Base-by-base conservation (phyloP, 345 rosid species). In the Brassica carinata region DNA sequence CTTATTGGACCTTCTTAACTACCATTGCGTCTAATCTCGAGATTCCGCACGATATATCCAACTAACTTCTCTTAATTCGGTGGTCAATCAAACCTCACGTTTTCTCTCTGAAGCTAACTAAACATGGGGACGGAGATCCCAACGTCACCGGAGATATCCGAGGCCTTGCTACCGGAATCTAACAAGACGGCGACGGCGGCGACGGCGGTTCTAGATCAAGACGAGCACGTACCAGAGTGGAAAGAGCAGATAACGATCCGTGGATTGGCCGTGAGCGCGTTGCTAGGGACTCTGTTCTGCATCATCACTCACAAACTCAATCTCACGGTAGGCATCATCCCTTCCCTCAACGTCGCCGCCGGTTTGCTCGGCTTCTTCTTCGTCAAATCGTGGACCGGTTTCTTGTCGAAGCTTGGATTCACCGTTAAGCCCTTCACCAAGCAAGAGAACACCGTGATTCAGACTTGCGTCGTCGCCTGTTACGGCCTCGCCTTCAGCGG, bases 351-450 rank as follows among this genome's bases (percentile, higher is more conserved):
- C 58, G 58, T 53, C 58, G 58, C 58, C 3, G 58, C 58, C 1
- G 58, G 58, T 53, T n/a, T 53, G 58, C 58, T 53, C 58, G 58
- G 58, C 3, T 53, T 53, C 58, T 53, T 53, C 58, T 53, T 53
- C 58, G 58, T 53, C 58, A 53, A 53, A 53, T 53, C 58, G 58
- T 53, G 58, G 58, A 53, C 58, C 19, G 58, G 58, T 53, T 53
- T 53, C 7, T n/a, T 53, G 58, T n/a, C 58, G 58, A 53, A 53
- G 58, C 58, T 53, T 5, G 58, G 19, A 53, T 53, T 53, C 6
- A n/a, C 17, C 19, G 58, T 53, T 53, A 53, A 53, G 58, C 58
- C 58, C 19, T 53, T 53, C 58, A 53, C 58, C 17, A 53, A 53
- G 58, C 58, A 53, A 18, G 58, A 53, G 58, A 53, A 53, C 19